phyloP scores from a whole-genome alignment of 441 rosid species.

The Brassica balearica region DNA sequence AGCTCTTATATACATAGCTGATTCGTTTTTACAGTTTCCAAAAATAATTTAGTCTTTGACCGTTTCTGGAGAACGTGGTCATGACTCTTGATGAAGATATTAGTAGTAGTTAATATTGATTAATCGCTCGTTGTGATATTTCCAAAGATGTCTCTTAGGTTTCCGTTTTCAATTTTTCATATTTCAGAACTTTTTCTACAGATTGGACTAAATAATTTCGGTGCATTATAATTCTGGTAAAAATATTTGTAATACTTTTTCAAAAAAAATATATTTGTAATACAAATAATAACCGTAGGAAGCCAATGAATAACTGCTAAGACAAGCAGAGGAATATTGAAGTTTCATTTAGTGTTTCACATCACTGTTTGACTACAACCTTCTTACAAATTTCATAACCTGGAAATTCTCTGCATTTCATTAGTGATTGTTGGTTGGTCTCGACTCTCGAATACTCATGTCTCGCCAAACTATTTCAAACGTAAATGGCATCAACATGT shows the following conservation, averaged over 20 bases:
- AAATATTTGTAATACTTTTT: neutral
- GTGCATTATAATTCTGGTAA: neutral
- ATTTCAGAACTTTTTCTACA: neutral
- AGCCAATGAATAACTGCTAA: neutral
- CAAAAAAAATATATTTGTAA: too few relatives aligned
- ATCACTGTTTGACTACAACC: conserved; percentile 1
- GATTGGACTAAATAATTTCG: neutral
- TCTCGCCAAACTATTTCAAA: conserved; percentile 1
- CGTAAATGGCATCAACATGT: neutral
- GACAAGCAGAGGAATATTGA: neutral
- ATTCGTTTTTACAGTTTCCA: neutral
- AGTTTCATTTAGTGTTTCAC: neutral
- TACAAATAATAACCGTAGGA: neutral
- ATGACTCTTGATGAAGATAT: neutral
- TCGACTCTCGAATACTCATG: neutral
- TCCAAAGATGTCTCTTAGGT: neutral
- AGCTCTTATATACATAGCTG: neutral
- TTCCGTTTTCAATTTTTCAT: neutral
- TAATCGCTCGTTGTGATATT: neutral
- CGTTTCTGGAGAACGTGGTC: conserved; percentile 10
- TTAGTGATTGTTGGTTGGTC: conserved; percentile 8
- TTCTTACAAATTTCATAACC: neutral
- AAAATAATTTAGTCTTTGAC: neutral
- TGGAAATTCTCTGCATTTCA: neutral
- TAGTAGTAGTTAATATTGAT: neutral